Evolutionary conservation across 345 rosid genomes (phyloP).

Genomic region (Atalantia buxifolia): DNA sequence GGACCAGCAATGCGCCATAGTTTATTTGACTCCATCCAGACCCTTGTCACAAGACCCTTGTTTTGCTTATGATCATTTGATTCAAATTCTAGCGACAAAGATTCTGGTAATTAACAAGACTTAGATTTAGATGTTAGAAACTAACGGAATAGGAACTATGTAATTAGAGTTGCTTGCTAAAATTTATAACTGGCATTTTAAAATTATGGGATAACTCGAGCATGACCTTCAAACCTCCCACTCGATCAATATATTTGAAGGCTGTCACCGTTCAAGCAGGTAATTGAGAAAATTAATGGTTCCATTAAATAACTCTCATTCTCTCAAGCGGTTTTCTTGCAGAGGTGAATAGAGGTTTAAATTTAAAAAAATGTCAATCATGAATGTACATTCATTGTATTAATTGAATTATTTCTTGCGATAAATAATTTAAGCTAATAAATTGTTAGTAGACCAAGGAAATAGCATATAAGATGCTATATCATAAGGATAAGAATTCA

Average conservation of each 20-base stretch:
- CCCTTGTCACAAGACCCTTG: background rate
- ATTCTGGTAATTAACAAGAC: background rate
- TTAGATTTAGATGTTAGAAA: background rate
- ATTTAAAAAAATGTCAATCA: too few relatives aligned
- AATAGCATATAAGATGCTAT: background rate
- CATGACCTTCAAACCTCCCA: background rate
- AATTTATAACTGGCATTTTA: background rate
- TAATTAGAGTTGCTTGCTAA: background rate
- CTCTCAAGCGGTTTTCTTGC: background rate
- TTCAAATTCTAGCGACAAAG: background rate
- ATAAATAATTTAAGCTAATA: background rate
- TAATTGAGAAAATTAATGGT: too few relatives aligned
- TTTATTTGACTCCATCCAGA: conserved; percentile 49
- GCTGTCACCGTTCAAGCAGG: background rate
- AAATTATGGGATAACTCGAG: background rate
- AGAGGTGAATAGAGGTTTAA: too few relatives aligned
- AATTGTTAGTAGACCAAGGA: background rate
- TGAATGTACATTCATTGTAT: background rate
- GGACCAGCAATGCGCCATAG: conserved; percentile 61
- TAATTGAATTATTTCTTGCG: background rate
- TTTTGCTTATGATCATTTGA: background rate
- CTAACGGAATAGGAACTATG: background rate
- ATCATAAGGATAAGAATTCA: too few relatives aligned
- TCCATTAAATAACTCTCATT: background rate
- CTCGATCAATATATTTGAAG: background rate